Base-by-base conservation (phyloP, 2,329 filamentous ascomycete genomes). In the Tolypocladium guangdongense region DNA sequence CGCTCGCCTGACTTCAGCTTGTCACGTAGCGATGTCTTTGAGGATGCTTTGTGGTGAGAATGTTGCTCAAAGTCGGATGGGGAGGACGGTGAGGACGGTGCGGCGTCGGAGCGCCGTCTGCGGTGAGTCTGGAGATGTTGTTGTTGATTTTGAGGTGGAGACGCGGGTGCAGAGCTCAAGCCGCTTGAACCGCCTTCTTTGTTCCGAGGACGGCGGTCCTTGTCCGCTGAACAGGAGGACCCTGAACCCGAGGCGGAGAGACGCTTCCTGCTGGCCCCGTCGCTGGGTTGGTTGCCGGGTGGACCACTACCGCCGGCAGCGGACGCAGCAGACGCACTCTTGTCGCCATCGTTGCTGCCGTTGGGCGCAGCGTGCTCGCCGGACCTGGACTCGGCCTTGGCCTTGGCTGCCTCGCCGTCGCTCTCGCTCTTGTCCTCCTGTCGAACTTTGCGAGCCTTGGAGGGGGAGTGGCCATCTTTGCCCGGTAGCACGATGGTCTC, bases 401-500 rank as follows among this genome's bases (percentile, higher is more conserved):
- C 63, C 49, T 41, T 50, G 20, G 14, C 48, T 22, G 62, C 65
- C 11, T 70, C 71, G 51, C 69, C 73, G 56, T 82, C 80, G 53
- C 76, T 74, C 54, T 83, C 81, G 60, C 77, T 80, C 62, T 74
- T 78, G 63, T 84, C 81, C 64, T 86, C 83, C 58, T 84, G 80
- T 64, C 84, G 85, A 48, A 80, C 73, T 68, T 84, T 85, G 55
- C 81, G 77, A 55, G 74, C 73, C 66, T 85, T 85, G 55, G 81
- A 80, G 0, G 81, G 82, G 27, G 82, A 85, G 61, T 81, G 73
- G 39, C 80, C 81, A 64, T 85, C 79, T 63, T 84, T 86, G 32
- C 81, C 81, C 12, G 82, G 77, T 36, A 87, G 67, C 37, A 88
- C 83, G 57, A 87, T 85, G 16, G 84, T 88, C 69, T 88, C 84